Evolutionary conservation across 208 protist species (phyloP).

Genomic region (Trypanosoma grayi): DNA sequence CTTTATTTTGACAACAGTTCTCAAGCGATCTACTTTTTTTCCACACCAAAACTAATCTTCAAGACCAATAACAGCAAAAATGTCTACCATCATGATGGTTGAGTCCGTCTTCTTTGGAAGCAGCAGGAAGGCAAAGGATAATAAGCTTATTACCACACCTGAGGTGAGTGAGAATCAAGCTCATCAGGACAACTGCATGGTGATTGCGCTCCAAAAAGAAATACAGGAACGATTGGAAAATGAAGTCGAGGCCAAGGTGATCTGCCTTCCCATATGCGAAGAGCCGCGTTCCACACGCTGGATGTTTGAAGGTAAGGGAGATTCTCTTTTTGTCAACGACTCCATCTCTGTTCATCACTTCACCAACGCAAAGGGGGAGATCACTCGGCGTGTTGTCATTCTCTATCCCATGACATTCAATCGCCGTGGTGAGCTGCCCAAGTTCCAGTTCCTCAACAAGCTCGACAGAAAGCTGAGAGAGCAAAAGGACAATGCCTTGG

Average conservation of each 20-base stretch:
- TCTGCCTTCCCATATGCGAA: constrained; percentile 6
- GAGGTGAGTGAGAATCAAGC: constrained; percentile 33
- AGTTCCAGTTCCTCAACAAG: constrained; percentile 46
- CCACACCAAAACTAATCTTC: constrained; percentile 1
- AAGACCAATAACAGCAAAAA: constrained; percentile 3
- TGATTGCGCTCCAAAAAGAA: constrained; percentile 28
- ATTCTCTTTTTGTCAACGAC: constrained; percentile 45
- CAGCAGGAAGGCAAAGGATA: constrained; percentile 21
- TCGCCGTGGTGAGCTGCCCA: constrained; percentile 55
- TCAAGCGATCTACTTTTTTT: neutral
- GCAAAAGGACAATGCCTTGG: constrained; percentile 26
- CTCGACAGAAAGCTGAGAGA: constrained; percentile 29
- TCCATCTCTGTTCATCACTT: constrained; percentile 71
- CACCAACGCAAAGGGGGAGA: constrained; percentile 46
- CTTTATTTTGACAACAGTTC: too few species aligned
- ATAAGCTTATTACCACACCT: constrained; percentile 25
- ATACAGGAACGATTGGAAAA: constrained; percentile 21
- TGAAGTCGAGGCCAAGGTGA: constrained; percentile 1
- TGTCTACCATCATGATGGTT: constrained; percentile 28
- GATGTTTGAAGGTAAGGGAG: constrained; percentile 37
- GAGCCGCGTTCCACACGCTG: constrained; percentile 20
- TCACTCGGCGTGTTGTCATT: constrained; percentile 57
- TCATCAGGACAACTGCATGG: constrained; percentile 25
- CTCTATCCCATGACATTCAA: constrained; percentile 66
- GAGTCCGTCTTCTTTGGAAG: constrained; percentile 18